Conservation (phyloP, 495 filamentous ascomycete genomes). For the Talaromyces ruber region DNA sequence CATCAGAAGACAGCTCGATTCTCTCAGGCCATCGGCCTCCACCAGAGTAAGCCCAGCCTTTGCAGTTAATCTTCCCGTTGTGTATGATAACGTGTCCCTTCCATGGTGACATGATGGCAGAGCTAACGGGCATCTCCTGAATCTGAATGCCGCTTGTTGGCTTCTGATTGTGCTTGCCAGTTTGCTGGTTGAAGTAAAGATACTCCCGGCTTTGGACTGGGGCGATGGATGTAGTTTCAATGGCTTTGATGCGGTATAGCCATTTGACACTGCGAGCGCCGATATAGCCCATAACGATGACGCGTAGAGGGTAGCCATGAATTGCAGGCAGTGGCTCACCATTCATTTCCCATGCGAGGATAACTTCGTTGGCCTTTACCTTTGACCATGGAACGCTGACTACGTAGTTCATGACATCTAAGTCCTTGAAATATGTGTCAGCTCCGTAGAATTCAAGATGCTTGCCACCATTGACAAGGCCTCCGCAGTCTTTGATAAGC, state of each 20-base stretch:
- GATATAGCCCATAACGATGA: conserved; percentile 56
- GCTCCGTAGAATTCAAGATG: conserved; percentile 58
- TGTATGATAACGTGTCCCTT: conserved; percentile 22
- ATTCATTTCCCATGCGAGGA: conserved; percentile 67
- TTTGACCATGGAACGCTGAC: conserved; percentile 58
- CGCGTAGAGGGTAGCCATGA: conserved; percentile 55
- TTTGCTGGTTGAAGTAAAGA: conserved; percentile 36
- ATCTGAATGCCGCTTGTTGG: conserved; percentile 31
- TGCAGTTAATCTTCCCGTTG: conserved; percentile 25
- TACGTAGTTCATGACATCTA: conserved; percentile 52
- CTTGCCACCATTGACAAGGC: conserved; percentile 41
- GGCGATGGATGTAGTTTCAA: conserved; percentile 27
- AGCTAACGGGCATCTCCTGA: conserved; percentile 43
- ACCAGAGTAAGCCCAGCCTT: conserved; percentile 39
- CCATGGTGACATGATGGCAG: conserved; percentile 33
- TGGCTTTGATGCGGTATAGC: conserved; percentile 31
- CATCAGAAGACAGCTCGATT: conserved; percentile 35
- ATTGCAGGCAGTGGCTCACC: conserved; percentile 55
- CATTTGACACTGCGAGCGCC: conserved; percentile 34
- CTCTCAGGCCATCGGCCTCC: conserved; percentile 37
- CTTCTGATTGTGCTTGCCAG: conserved; percentile 23
- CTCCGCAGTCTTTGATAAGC: conserved; percentile 58
- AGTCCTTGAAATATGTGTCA: conserved; percentile 61
- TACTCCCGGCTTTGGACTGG: conserved; percentile 39
- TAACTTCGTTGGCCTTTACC: conserved; percentile 55